phyloP scores from a whole-genome alignment of 768 basidiomycete genomes.

The Podaxis sp. region DNA sequence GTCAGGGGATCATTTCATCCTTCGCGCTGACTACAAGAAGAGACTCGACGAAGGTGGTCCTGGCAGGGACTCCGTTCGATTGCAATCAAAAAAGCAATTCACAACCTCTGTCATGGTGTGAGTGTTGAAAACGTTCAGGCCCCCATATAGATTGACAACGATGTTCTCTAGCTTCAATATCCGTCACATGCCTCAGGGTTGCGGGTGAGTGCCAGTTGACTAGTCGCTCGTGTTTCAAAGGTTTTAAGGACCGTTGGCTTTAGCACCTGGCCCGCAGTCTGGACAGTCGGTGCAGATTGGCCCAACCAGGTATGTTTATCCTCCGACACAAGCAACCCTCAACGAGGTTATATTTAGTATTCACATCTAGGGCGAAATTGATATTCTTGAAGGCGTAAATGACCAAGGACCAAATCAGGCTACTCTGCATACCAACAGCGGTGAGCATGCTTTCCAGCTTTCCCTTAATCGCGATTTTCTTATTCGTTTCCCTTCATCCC shows the following conservation, averaged over 20 bases:
- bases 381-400: conserved; percentile 62
- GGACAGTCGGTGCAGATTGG: conserved; percentile 37
- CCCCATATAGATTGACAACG: background rate
- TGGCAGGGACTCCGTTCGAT: conserved; percentile 59
- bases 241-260: background rate
- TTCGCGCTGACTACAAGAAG: conserved; percentile 56
- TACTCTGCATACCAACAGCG: conserved; percentile 54
- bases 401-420: conserved; percentile 49
- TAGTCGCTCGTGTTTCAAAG: conserved; percentile 5
- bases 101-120: conserved; percentile 55
- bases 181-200: conserved; percentile 58
- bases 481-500: background rate
- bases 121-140: conserved; percentile 18
- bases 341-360: conserved; percentile 14
- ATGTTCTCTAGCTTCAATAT: conserved; percentile 30
- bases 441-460: conserved; percentile 25
- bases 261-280: conserved; percentile 50
- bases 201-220: conserved; percentile 34
- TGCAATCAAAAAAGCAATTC: conserved; percentile 53
- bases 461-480: background rate
- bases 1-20: conserved; percentile 48
- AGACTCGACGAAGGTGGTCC: conserved; percentile 45
- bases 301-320: conserved; percentile 27
- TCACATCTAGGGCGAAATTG: conserved; percentile 45
- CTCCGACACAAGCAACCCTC: conserved; percentile 13